phyloP scores from a whole-genome alignment of 2,329 filamentous ascomycete species.

The Sclerotinia sclerotiorum region DNA sequence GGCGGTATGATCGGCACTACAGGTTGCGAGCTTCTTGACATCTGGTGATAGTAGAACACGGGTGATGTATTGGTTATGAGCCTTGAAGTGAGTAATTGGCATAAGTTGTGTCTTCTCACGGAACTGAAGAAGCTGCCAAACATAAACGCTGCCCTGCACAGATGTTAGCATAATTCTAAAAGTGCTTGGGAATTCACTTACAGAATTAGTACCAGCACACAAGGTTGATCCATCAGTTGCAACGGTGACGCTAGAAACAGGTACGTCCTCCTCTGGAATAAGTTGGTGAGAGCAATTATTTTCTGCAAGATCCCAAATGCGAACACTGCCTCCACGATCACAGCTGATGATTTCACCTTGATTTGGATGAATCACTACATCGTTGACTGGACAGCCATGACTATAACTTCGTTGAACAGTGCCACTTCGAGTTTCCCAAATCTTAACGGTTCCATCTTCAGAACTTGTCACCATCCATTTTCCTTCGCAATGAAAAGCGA shows the following conservation, averaged over 20 bases:
- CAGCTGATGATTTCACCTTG: constrained; percentile 98
- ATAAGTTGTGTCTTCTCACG: constrained; percentile 68
- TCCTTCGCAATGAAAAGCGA: constrained; percentile 96
- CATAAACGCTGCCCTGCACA: constrained; percentile 87
- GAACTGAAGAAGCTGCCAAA: constrained; percentile 85
- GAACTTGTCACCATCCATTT: constrained; percentile 99
- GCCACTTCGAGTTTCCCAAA: constrained; percentile 41
- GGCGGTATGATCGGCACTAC: constrained; percentile 76
- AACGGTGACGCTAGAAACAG: constrained; percentile 91
- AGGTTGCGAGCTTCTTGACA: constrained; percentile 72
- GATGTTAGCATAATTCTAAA: constrained; percentile 17
- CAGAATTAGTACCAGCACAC: constrained; percentile 88
- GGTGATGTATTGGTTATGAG: constrained; percentile 72
- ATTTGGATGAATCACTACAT: constrained; percentile 99
- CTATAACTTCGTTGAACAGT: constrained; percentile 86
- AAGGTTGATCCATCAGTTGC: constrained; percentile 91
- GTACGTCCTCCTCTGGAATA: constrained; percentile 92
- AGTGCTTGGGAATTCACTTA: constrained; percentile 46
- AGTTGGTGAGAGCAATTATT: constrained; percentile 96
- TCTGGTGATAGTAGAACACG: constrained; percentile 72
- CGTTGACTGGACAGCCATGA: constrained; percentile 86
- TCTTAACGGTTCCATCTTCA: constrained; percentile 69
- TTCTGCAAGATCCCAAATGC: constrained; percentile 95
- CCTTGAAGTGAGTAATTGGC: constrained; percentile 69
- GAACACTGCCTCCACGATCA: constrained; percentile 86